Base-by-base conservation (phyloP, 73 alveolate species). In the Halteria grandinella region DNA sequence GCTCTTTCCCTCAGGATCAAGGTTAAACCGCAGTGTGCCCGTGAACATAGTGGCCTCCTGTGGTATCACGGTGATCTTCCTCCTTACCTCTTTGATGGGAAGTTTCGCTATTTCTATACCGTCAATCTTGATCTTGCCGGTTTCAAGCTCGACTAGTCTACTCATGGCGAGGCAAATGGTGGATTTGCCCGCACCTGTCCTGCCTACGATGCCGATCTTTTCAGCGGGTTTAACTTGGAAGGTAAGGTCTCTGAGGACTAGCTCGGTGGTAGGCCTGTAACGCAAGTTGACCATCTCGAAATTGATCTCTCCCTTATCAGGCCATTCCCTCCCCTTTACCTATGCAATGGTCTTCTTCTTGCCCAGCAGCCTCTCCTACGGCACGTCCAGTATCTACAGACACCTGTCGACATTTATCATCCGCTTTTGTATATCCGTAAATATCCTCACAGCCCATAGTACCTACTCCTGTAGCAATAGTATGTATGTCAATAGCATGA, bases 191-290 rank as follows among this genome's bases (percentile, higher is more conserved):
- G 87, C 83, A 52, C 94, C 94, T 3, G 92, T 73, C 58, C 88
- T 57, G 18, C 85, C 92, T 6, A 83, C 84, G 6, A 83, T 54
- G 24, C 92, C 92, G 12, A 55, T 52, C 82, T 90, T 92, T 75
- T 85, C 91, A 14, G 85, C 83, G 12, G 87, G 81, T 49, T 84
- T 70, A 25, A 94, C 76, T 18, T 63, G 66, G 54, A 91, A 84
- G 52, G 64, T 60, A 29, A 90, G 48, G 17, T 92, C 88, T 58
- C 72, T 92, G 20, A 94, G 66, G 0, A 91, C 95, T 11, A 75
- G 59, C 72, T 91, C 96, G 8, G 95, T 85, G 59, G 85, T 93
- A 43, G 89, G 92, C 45, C 98, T 88, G 79, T 94, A 94, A 71
- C 79, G 85, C 0, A 79, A 74, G 28, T 89, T 80, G 62, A 66